These are phyloP conservation scores for Termitomyces sp. DNA, from an alignment of 768 basidiomycete genomes.

Conservation along the genomic window DNA sequence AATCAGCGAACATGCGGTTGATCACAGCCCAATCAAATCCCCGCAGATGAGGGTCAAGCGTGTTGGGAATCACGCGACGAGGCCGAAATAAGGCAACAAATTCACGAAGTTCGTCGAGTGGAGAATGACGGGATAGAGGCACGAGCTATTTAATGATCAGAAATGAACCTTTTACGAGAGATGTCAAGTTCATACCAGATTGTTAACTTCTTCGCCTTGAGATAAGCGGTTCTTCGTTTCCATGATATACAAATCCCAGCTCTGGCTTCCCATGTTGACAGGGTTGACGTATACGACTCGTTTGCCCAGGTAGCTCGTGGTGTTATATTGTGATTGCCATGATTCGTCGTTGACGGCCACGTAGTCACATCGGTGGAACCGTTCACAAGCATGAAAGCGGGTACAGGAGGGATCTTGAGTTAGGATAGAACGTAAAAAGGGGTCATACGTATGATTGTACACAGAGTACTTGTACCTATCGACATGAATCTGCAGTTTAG, in stretches of 20 bases:
- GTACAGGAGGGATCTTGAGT: constrained; percentile 60
- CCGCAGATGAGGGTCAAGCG: constrained; percentile 48
- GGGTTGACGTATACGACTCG: constrained; percentile 85
- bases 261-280: constrained; percentile 59
- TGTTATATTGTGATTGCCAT: constrained; percentile 22
- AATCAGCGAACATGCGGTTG: constrained; percentile 61
- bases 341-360: constrained; percentile 45
- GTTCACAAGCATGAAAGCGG: constrained; percentile 93
- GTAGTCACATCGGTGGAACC: constrained; percentile 67
- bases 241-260: constrained; percentile 46
- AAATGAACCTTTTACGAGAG: background rate
- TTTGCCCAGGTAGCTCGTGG: constrained; percentile 43
- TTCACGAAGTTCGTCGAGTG: constrained; percentile 77
- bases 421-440: constrained; percentile 56
- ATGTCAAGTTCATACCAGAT: constrained; percentile 48
- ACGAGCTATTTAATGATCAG: constrained; percentile 50
- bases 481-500: constrained; percentile 66
- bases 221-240: constrained; percentile 37
- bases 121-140: constrained; percentile 84
- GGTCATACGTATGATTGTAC: constrained; percentile 56
- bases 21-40: constrained; percentile 75
- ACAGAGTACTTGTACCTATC: constrained; percentile 84
- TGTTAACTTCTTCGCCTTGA: constrained; percentile 44
- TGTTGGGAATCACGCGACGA: constrained; percentile 74
- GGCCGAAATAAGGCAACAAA: constrained; percentile 86